phyloP scores from a whole-genome alignment of 306 rosid genomes.

The Aeschynomene evenia region DNA sequence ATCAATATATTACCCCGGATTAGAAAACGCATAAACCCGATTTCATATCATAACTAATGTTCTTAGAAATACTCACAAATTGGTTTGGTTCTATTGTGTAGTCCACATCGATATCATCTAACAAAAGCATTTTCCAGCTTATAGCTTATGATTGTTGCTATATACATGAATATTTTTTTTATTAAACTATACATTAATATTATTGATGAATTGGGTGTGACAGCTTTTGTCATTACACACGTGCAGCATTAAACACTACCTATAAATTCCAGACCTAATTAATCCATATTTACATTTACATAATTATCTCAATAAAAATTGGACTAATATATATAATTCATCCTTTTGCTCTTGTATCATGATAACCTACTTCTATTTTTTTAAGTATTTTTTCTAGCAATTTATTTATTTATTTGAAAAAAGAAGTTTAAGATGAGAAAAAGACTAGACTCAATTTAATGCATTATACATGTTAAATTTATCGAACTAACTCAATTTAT shows the following conservation, averaged over 20 bases:
- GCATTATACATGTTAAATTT: neutral
- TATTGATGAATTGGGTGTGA: neutral
- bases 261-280: neutral
- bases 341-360: no score
- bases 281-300: no score
- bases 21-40: no score
- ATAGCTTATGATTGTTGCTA: conserved; percentile 12
- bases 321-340: no score
- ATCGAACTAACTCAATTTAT: no score
- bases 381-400: no score
- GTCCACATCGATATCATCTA: conserved; percentile 33
- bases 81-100: neutral
- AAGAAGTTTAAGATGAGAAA: neutral
- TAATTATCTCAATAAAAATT: neutral
- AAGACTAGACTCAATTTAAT: neutral
- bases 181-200: no score
- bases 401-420: no score
- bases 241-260: neutral
- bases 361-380: no score
- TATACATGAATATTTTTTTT: neutral
- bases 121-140: neutral
- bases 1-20: no score
- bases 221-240: conserved; percentile 24
- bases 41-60: no score
- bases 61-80: neutral